These are phyloP conservation scores for Psilocybe cubensis DNA, from an alignment of 768 basidiomycete species.

Conservation along the genomic window DNA sequence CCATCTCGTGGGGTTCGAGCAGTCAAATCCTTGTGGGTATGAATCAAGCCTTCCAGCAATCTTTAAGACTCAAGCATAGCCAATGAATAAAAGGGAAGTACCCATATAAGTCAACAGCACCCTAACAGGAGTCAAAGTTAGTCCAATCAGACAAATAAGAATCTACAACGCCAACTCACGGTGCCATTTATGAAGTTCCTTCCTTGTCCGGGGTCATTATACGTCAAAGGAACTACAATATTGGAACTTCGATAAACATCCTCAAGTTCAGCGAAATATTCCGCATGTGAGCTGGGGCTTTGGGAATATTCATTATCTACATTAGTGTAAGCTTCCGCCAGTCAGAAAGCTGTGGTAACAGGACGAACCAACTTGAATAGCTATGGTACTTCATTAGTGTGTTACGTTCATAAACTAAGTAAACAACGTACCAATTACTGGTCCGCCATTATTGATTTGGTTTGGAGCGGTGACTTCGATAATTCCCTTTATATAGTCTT, in stretches of 20 bases:
- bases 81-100: constrained; percentile 20
- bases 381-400: constrained; percentile 13
- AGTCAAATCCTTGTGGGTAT: constrained; percentile 83
- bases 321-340: neutral
- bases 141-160: neutral
- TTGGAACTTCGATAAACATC: constrained; percentile 53
- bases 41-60: constrained; percentile 53
- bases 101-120: constrained; percentile 81
- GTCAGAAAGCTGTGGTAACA: neutral
- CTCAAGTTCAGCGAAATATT: constrained; percentile 70
- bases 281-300: constrained; percentile 40
- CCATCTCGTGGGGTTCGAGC: constrained; percentile 74
- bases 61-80: neutral
- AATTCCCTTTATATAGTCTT: constrained; percentile 69
- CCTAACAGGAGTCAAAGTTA: constrained; percentile 34
- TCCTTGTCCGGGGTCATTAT: constrained; percentile 67
- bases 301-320: constrained; percentile 80
- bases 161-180: constrained; percentile 34
- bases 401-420: neutral
- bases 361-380: constrained; percentile 31
- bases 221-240: constrained; percentile 73
- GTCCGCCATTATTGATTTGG: constrained; percentile 74
- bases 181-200: constrained; percentile 74
- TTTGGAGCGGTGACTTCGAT: constrained; percentile 61
- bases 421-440: constrained; percentile 62